A percentile compares a stretch with the other conserved stretches of the same genome.
These are phyloP conservation scores for Platanthera zijinensis DNA, from an alignment of 106 monocot species.

Conservation along the genomic window DNA sequence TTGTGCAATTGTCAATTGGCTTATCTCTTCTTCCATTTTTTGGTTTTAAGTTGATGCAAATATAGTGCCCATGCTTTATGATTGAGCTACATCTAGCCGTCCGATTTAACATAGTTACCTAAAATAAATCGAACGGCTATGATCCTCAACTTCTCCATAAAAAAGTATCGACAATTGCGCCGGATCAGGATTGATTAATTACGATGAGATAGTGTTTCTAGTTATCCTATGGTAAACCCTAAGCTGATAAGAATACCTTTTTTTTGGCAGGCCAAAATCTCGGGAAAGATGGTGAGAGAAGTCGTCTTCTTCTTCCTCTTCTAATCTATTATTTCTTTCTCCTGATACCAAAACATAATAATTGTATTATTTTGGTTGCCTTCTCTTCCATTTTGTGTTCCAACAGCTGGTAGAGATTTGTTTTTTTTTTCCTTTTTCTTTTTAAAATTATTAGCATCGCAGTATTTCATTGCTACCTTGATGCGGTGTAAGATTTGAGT, in stretches of 20 bases:
- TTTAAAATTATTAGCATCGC: background rate
- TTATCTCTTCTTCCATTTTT: no score
- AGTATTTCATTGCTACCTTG: background rate
- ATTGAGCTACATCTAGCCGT: no score
- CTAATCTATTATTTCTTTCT: background rate
- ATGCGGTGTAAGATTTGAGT: conserved; percentile 4
- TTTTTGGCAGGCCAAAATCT: conserved; percentile 8
- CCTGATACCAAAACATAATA: background rate
- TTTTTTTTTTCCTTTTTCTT: background rate
- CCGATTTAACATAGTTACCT: no score
- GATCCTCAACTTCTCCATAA: no score
- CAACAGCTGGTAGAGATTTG: background rate
- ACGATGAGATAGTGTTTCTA: no score
- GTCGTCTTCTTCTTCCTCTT: background rate
- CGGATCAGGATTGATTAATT: no score
- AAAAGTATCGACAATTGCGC: no score
- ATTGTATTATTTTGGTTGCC: background rate
- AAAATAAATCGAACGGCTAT: no score
- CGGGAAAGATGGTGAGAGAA: conserved; percentile 8
- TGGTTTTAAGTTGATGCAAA: no score
- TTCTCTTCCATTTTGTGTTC: background rate
- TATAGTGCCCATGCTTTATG: no score
- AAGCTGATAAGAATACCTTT: background rate
- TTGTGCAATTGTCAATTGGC: no score
- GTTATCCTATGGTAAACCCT: background rate